Conservation (phyloP, 495 filamentous ascomycete genomes). For the Aspergillus haitiensis region DNA sequence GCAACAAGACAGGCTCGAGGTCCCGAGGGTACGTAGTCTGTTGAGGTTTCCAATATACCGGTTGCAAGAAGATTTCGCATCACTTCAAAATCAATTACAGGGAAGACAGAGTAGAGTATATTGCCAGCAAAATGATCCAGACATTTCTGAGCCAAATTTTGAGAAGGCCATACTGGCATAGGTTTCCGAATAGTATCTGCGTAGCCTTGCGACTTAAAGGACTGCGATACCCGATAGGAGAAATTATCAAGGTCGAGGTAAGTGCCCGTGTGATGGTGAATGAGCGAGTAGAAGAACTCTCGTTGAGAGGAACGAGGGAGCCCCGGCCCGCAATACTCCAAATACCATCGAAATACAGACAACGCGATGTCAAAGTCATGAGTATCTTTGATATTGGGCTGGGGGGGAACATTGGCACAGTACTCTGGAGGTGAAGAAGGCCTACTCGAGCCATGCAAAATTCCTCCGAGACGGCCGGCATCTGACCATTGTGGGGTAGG, state of each 20-base stretch:
- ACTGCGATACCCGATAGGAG: slow-evolving; percentile 16
- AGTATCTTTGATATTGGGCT: slow-evolving; percentile 17
- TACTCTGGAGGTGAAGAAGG: neutral
- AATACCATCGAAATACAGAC: slow-evolving; percentile 25
- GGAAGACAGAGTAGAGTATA: slow-evolving; percentile 32
- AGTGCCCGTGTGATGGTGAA: slow-evolving; percentile 24
- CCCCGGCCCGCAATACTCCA: slow-evolving; percentile 30
- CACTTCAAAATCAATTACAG: slow-evolving; percentile 24
- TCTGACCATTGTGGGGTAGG: neutral
- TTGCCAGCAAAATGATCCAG: slow-evolving; percentile 25
- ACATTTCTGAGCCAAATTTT: slow-evolving; percentile 23
- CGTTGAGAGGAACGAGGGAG: slow-evolving; percentile 20
- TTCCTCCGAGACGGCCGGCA: neutral
- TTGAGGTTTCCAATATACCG: slow-evolving; percentile 9
- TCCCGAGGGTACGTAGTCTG: slow-evolving; percentile 16
- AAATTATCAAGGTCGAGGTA: slow-evolving; percentile 30
- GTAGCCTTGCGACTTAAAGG: slow-evolving; percentile 13
- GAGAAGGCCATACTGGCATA: slow-evolving; percentile 24
- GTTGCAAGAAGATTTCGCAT: neutral
- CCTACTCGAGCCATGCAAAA: neutral
- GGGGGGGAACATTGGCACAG: neutral
- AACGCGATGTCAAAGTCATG: slow-evolving; percentile 26
- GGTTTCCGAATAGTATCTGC: slow-evolving; percentile 5
- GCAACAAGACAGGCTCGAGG: slow-evolving; percentile 28
- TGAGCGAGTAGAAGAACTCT: slow-evolving; percentile 22